Evolutionary conservation across 2,329 filamentous ascomycete genomes (phyloP).

Genomic region (Talaromyces marneffei): DNA sequence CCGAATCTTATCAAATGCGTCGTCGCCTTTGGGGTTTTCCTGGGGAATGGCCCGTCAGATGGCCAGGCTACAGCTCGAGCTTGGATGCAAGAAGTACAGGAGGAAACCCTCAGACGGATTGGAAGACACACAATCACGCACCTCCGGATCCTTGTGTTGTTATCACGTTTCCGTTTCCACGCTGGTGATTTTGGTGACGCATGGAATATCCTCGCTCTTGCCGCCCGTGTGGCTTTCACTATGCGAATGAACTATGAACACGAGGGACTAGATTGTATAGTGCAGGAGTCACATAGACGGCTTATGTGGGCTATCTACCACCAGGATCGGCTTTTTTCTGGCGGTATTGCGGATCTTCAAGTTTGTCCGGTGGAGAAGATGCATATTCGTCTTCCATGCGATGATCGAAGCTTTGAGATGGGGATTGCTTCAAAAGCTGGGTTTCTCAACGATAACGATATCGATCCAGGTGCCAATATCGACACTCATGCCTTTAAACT

Average conservation of each 20-base stretch:
- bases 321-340: background rate
- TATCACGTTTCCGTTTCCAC: background rate
- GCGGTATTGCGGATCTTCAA: background rate
- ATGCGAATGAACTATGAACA: background rate
- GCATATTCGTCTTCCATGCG: background rate
- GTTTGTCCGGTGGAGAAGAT: background rate
- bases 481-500: background rate
- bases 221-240: background rate
- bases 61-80: background rate
- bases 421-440: background rate
- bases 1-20: background rate
- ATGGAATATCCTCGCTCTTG: background rate
- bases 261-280: background rate
- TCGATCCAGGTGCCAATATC: background rate
- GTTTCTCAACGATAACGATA: background rate
- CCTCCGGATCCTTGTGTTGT: background rate
- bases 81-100: background rate
- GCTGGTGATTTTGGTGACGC: background rate
- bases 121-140: background rate
- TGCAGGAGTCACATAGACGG: background rate
- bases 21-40: background rate
- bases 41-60: background rate
- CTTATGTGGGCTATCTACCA: background rate
- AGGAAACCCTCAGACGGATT: background rate
- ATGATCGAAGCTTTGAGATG: background rate